A percentile compares a stretch with the other conserved stretches of the same genome.
phyloP scores from a whole-genome alignment of 164 flowering plant species.

The Nymphaea thermarum region DNA sequence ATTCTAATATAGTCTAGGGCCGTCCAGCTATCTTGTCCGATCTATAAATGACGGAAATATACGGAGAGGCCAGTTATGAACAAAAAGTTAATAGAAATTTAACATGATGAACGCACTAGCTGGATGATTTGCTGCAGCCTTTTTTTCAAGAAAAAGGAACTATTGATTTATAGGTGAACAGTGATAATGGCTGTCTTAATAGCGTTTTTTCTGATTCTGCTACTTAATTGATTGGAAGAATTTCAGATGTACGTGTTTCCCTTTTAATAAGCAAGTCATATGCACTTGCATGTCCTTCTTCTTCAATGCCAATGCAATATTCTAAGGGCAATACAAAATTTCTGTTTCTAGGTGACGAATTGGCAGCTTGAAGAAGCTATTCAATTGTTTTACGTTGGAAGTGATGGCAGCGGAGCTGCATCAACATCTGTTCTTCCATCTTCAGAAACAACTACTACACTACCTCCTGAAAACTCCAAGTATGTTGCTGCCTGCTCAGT shows the following conservation, averaged over 20 bases:
- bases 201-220: no score
- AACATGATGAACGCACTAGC: no score
- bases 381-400: conserved; percentile 72
- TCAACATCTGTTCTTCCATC: conserved; percentile 22
- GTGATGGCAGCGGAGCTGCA: conserved; percentile 43
- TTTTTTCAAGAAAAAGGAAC: no score
- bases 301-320: conserved; percentile 1
- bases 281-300: neutral
- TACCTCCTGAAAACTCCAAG: conserved; percentile 14
- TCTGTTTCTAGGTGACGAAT: conserved; percentile 59
- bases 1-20: no score
- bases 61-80: no score
- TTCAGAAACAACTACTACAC: conserved; percentile 16
- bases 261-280: neutral
- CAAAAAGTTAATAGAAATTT: no score
- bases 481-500: neutral
- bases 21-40: no score
- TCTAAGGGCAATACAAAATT: neutral
- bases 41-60: no score
- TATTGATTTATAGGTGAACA: no score
- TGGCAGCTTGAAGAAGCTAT: conserved; percentile 98
- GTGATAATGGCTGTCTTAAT: no score
- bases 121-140: no score
- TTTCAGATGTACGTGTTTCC: neutral
- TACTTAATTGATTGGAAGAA: no score